Base-by-base conservation (phyloP, 1,284 basidiomycete genomes). In the Ustilago bromivora region DNA sequence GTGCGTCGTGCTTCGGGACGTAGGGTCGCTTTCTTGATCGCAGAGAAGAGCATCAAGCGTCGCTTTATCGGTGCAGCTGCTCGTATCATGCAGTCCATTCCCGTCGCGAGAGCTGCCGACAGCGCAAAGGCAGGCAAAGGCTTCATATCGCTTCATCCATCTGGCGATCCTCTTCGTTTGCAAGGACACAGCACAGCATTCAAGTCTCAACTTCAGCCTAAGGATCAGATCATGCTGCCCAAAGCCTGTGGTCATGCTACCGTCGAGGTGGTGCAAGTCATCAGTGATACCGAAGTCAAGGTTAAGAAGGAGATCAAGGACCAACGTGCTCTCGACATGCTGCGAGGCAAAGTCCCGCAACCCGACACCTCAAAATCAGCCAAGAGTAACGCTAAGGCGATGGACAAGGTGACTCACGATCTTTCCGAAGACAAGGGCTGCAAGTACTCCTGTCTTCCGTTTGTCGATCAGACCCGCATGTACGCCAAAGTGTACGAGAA, bases 401-500 rank as follows among this genome's bases (percentile, higher is more conserved):
- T 59, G 55, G 63, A 73, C n/a, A 62, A 66, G 46, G 74, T 61
- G 19, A 53, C 47, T 35, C 52, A 71, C 17, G 74, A 72, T 19
- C 56, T 66, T 11, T 43, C 19, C n/a, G 65, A 76, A 2, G 58
- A 61, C 23, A 32, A 28, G 7, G 83, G 82, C 2, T 78, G 75
- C 75, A 72, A 70, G 58, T 86, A 84, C 74, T 81, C 82, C 38
- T 80, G 76, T 54, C 72, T 84, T 23, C 85, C 85, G 35, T 85
- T 80, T 63, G 91, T 98, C 70, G 93, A 97, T 88, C 96, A 98
- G 87, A 91, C 93, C 71, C 91, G 94, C 72, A 98, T 98, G 92
- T 99, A 98, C 86, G 91, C 92, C 28, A 91, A 94, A 72, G 97
- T 99, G 4, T 99, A 98, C 86, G 90, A 94, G 81, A 91, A 91